Percentiles rank a stretch among this genome's conserved stretches.
Evolutionary conservation across 73 alveolate species (phyloP).

Genomic region (Stentor coeruleus): DNA sequence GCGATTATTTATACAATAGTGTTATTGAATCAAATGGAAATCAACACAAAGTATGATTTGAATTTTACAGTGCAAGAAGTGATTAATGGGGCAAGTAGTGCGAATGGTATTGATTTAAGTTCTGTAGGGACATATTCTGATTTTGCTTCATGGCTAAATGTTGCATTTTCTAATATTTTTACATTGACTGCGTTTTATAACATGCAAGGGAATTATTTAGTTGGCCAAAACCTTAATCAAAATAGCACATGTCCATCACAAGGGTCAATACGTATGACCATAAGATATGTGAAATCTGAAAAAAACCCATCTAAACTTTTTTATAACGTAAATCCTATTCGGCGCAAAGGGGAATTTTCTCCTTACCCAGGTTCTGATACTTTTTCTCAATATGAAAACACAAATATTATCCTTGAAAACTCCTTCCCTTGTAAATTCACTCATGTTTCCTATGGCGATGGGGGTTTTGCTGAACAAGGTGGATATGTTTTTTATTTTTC

Average conservation of each 20-base stretch:
- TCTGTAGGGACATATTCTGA: neutral
- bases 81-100: neutral
- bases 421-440: neutral
- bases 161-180: neutral
- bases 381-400: neutral
- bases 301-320: neutral
- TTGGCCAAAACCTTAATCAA: neutral
- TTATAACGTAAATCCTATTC: neutral
- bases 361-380: neutral
- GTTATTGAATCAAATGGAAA: slow-evolving; percentile 3
- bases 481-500: slow-evolving; percentile 4
- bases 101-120: neutral
- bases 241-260: neutral
- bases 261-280: neutral
- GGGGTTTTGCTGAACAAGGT: slow-evolving; percentile 18
- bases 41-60: neutral
- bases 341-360: neutral
- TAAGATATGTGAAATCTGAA: neutral
- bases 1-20: slow-evolving; percentile 7
- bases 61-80: neutral
- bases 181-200: neutral
- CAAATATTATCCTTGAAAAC: too few species aligned
- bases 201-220: neutral
- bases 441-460: neutral
- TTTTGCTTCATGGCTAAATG: neutral